A percentile compares a stretch with the other conserved stretches of the same genome.
Conservation (phyloP, 306 rosid species). For the Fragaria ananassa region DNA sequence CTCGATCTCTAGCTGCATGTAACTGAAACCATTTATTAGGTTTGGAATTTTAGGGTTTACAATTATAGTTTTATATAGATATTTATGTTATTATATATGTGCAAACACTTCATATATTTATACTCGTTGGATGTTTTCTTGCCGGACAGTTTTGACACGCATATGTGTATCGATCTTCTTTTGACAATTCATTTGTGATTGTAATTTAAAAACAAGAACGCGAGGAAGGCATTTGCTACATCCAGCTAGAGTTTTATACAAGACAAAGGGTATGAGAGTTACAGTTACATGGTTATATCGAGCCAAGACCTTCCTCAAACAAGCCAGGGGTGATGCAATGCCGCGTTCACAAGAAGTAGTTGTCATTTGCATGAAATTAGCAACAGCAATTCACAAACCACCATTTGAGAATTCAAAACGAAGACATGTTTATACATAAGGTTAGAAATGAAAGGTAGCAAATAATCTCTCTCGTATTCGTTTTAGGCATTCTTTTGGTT, state of each 20-base stretch:
- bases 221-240: not conserved
- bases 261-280: not conserved
- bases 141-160: not conserved
- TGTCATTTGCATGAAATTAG: not conserved
- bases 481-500: slow-evolving; percentile 11
- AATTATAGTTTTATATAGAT: not conserved
- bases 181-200: not conserved
- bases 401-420: not conserved
- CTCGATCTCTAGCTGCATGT: not conserved
- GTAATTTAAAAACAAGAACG: not conserved
- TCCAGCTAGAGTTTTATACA: not conserved
- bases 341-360: not conserved
- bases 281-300: not conserved
- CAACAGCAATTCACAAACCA: not conserved
- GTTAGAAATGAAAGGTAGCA: not conserved
- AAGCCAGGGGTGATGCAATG: not conserved
- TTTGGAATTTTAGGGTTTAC: not conserved
- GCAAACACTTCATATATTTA: not conserved
- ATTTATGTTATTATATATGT: not conserved
- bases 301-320: not conserved
- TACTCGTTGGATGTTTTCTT: not conserved
- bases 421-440: not conserved
- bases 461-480: not conserved
- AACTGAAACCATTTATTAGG: not conserved
- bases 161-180: not conserved